A percentile compares a stretch with the other conserved stretches of the same genome.
Conservation (phyloP, 176 grass and related monocot species). For the Eragrostis curvula region DNA sequence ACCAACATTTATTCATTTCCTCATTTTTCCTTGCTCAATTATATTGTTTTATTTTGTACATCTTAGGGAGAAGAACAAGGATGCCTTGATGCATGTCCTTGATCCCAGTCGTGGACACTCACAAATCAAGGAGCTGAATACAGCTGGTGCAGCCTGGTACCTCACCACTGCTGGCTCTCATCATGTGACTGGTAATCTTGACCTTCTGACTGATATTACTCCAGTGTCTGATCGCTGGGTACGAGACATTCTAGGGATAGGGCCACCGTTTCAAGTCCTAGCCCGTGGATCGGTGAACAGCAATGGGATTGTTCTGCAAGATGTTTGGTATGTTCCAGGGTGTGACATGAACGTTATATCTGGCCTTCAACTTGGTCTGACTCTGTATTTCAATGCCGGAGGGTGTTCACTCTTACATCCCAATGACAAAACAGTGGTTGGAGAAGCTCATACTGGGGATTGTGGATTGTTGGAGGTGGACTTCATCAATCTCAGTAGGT, state of each 20-base stretch:
- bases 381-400: not conserved
- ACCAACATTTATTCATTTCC: not conserved
- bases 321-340: constrained; percentile 9
- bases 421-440: not conserved
- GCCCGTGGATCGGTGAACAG: constrained; percentile 2
- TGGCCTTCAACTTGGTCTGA: not conserved
- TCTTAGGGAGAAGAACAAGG: not conserved
- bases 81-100: not conserved
- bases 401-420: not conserved
- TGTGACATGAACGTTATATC: not conserved
- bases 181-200: constrained; percentile 13
- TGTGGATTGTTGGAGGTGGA: not conserved
- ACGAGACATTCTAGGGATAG: too few relatives aligned
- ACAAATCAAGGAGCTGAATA: not conserved
- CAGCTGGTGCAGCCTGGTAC: not conserved
- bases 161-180: not conserved
- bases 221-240: not conserved
- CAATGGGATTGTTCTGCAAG: not conserved
- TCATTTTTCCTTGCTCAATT: too few relatives aligned
- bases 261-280: not conserved
- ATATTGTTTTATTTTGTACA: not conserved
- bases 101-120: not conserved
- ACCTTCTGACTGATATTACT: not conserved
- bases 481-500: not conserved
- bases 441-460: not conserved